phyloP scores from a whole-genome alignment of 495 filamentous ascomycete genomes.

The Niebla homalea region DNA sequence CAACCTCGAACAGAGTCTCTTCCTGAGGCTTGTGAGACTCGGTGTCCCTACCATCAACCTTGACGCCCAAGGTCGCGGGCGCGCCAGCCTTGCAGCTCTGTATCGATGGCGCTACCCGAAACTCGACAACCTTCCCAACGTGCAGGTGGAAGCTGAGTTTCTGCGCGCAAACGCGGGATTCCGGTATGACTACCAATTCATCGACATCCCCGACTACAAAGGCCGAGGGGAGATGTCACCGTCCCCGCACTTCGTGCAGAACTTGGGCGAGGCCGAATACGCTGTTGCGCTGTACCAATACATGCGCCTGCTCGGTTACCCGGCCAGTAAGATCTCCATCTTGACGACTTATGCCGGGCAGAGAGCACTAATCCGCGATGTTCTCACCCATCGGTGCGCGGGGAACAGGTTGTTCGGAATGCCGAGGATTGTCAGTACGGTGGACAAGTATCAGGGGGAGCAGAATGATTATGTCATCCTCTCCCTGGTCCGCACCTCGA shows the following conservation, averaged over 20 bases:
- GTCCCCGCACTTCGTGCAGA: slow-evolving; percentile 93
- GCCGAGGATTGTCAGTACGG: slow-evolving; percentile 81
- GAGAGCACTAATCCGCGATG: slow-evolving; percentile 76
- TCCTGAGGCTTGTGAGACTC: slow-evolving; percentile 76
- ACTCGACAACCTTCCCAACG: slow-evolving; percentile 65
- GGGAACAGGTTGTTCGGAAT: slow-evolving; percentile 78
- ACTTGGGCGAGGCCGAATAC: slow-evolving; percentile 94
- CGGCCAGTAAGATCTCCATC: slow-evolving; percentile 80
- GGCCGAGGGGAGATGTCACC: slow-evolving; percentile 80
- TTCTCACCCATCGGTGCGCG: slow-evolving; percentile 71
- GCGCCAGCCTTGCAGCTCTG: slow-evolving; percentile 73
- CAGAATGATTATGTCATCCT: slow-evolving; percentile 98
- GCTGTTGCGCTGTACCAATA: slow-evolving; percentile 92
- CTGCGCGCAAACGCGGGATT: slow-evolving; percentile 81
- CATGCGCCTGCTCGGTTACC: slow-evolving; percentile 94
- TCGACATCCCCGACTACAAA: slow-evolving; percentile 91
- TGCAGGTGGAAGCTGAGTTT: slow-evolving; percentile 57
- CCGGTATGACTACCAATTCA: slow-evolving; percentile 89
- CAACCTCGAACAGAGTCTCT: slow-evolving; percentile 89
- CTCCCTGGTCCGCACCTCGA: slow-evolving; percentile 74
- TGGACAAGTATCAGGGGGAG: slow-evolving; percentile 98
- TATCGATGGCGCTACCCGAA: slow-evolving; percentile 88
- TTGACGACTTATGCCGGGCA: slow-evolving; percentile 94
- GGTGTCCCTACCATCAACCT: slow-evolving; percentile 82
- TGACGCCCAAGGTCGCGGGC: slow-evolving; percentile 82